Percentiles rank a stretch among this genome's conserved stretches.
These are phyloP conservation scores for Solanum hybrid DNA, from an alignment of 305 asterid genomes.

Conservation along the genomic window DNA sequence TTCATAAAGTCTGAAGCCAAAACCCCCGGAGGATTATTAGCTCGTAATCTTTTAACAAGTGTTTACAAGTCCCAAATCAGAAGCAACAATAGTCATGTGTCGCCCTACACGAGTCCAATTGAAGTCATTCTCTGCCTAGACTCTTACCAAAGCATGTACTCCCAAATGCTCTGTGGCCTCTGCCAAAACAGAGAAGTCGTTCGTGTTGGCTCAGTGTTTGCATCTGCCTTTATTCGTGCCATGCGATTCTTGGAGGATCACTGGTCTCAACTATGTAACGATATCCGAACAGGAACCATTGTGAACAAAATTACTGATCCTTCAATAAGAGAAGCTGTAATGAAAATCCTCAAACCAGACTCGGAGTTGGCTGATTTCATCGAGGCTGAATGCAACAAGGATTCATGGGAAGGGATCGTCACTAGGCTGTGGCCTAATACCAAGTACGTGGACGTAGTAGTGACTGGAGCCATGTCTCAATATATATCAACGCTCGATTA, in stretches of 20 bases:
- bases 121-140: constrained; percentile 35
- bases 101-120: constrained; percentile 26
- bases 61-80: constrained; percentile 10
- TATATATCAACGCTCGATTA: constrained; percentile 26
- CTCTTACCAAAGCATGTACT: constrained; percentile 36
- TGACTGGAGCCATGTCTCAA: constrained; percentile 30
- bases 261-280: constrained; percentile 6
- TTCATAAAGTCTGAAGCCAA: too few relatives aligned
- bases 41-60: constrained; percentile 15
- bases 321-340: too few relatives aligned
- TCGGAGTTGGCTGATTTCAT: too few relatives aligned
- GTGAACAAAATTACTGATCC: constrained; percentile 18
- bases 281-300: constrained; percentile 13
- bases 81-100: not conserved
- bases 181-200: constrained; percentile 16
- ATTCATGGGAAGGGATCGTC: constrained; percentile 23
- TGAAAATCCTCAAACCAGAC: too few relatives aligned
- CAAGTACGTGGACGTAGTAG: constrained; percentile 7
- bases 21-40: constrained; percentile 19
- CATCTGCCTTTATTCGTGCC: constrained; percentile 36
- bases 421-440: too few relatives aligned
- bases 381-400: constrained; percentile 23
- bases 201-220: constrained; percentile 30
- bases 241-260: constrained; percentile 32
- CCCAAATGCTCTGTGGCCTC: constrained; percentile 41